A percentile compares a stretch with the other conserved stretches of the same genome.
Evolutionary conservation across 768 basidiomycete species (phyloP).

Genomic region (Fomitopsis pulvina): DNA sequence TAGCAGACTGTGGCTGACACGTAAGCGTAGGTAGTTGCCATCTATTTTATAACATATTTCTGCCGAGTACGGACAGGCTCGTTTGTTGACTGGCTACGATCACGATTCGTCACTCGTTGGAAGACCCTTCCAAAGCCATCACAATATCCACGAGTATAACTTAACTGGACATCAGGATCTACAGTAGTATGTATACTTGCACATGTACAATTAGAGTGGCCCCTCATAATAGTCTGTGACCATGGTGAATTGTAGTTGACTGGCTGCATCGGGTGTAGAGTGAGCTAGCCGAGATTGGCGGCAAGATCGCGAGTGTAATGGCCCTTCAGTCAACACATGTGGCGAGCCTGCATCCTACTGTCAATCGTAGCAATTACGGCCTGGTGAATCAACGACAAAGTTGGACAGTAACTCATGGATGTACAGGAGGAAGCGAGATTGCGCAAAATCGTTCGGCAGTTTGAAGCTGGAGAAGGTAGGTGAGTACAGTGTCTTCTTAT

Average conservation of each 20-base stretch:
- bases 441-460: background rate
- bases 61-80: slow-evolving; percentile 36
- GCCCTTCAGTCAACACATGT: too few species aligned
- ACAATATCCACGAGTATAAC: background rate
- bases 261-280: too few species aligned
- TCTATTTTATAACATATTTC: slow-evolving; percentile 50
- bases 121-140: background rate
- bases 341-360: too few species aligned
- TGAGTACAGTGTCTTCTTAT: background rate
- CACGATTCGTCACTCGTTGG: background rate
- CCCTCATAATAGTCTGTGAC: background rate
- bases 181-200: background rate
- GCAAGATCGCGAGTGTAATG: too few species aligned
- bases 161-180: background rate
- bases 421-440: background rate
- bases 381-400: too few species aligned
- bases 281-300: too few species aligned
- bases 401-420: too few species aligned
- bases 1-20: background rate
- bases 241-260: too few species aligned
- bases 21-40: slow-evolving; percentile 31
- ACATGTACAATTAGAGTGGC: background rate
- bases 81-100: background rate
- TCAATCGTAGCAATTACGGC: too few species aligned
- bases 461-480: background rate